Percentiles rank a stretch among this genome's conserved stretches.
Conservation (phyloP, 495 filamentous ascomycete species). For the Saxophila tyrrhenica region DNA sequence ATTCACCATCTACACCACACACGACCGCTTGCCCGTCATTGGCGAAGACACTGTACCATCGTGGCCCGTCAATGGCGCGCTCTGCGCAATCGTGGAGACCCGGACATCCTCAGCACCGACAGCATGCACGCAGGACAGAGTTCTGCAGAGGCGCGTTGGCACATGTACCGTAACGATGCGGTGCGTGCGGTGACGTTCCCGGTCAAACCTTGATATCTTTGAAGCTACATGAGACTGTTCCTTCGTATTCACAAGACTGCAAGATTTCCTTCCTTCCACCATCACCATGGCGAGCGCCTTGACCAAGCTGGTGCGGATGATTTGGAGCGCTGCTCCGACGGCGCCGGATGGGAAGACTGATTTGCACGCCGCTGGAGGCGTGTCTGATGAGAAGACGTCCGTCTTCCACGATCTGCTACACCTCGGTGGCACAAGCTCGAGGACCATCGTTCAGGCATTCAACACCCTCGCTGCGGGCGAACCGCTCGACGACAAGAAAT, state of each 20-base stretch:
- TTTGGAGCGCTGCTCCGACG: constrained; percentile 24
- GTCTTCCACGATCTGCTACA: constrained; percentile 26
- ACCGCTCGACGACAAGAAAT: constrained; percentile 30
- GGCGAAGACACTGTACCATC: too few species aligned
- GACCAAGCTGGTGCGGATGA: constrained; percentile 23
- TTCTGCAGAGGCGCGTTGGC: too few species aligned
- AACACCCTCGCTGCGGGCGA: constrained; percentile 26
- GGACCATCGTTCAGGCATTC: constrained; percentile 23
- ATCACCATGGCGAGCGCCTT: constrained; percentile 4
- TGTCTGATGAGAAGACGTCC: constrained; percentile 20
- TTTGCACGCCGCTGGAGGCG: constrained; percentile 13
- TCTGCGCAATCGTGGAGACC: too few species aligned
- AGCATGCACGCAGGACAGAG: too few species aligned
- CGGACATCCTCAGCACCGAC: too few species aligned
- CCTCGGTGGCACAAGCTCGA: constrained; percentile 22
- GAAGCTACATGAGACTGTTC: background rate
- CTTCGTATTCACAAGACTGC: background rate
- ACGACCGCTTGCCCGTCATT: too few species aligned
- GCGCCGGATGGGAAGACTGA: constrained; percentile 30
- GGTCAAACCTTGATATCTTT: background rate
- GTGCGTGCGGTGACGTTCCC: background rate
- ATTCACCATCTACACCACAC: too few species aligned
- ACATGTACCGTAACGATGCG: background rate
- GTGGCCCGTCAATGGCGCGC: too few species aligned
- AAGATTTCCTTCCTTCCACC: background rate